Evolutionary conservation across 208 protist species (phyloP).

Genomic region (Wallacemonas rigidus): DNA sequence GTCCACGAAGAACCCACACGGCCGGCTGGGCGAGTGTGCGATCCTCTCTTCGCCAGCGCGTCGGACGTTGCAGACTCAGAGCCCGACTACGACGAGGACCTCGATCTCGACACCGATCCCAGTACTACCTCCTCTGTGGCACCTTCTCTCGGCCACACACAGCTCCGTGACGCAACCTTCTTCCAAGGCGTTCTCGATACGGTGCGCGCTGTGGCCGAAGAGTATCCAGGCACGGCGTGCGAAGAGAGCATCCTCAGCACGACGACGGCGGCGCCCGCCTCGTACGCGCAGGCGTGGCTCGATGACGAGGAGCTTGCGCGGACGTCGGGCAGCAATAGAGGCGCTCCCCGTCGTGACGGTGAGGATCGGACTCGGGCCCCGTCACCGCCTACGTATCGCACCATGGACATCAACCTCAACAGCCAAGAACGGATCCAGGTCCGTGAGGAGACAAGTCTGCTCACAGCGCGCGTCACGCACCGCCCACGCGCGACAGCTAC

Average conservation of each 20-base stretch:
- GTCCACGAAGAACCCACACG: not conserved
- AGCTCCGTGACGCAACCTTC: slow-evolving; percentile 29
- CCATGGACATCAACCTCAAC: slow-evolving; percentile 59
- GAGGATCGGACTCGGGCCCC: not conserved
- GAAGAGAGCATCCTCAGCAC: slow-evolving; percentile 64
- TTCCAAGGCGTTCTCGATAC: slow-evolving; percentile 59
- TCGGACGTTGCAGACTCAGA: not conserved
- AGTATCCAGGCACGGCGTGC: slow-evolving; percentile 64
- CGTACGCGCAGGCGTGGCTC: slow-evolving; percentile 5
- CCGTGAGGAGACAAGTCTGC: slow-evolving; percentile 20
- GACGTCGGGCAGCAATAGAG: not conserved
- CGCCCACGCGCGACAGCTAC: not conserved
- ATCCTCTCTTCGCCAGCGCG: not conserved
- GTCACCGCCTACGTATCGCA: slow-evolving; percentile 29
- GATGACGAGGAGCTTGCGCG: slow-evolving; percentile 2
- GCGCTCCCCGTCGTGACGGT: not conserved
- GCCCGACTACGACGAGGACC: slow-evolving; percentile 8
- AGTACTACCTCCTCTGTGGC: not conserved
- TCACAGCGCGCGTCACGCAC: not conserved
- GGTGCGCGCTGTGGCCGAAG: slow-evolving; percentile 59
- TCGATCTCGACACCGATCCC: not conserved
- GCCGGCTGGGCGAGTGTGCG: not conserved
- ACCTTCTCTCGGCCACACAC: not conserved
- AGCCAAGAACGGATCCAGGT: slow-evolving; percentile 28
- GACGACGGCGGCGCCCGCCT: not conserved